A percentile compares a stretch with the other conserved stretches of the same genome.
Conservation (phyloP, 257 asterid genomes). For the Solanum chaucha region DNA sequence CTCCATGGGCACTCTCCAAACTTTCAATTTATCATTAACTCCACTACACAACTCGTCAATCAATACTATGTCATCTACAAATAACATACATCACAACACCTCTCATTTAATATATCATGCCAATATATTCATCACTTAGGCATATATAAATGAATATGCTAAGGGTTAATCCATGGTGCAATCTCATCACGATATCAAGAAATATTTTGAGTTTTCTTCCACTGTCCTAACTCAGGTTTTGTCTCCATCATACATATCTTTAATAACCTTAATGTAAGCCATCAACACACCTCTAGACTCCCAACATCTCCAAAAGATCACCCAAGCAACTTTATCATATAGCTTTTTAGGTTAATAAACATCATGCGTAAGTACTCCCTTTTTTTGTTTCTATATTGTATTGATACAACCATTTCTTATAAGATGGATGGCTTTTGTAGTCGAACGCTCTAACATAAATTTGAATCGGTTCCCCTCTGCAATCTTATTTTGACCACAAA, state of each 20-base stretch:
- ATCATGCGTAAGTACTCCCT: neutral
- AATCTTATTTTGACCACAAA: too few species aligned
- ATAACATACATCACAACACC: neutral
- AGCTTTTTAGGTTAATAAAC: neutral
- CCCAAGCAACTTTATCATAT: too few species aligned
- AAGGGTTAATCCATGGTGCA: neutral
- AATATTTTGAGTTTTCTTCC: neutral
- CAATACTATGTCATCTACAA: too few species aligned
- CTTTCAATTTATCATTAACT: neutral
- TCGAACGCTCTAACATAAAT: too few species aligned
- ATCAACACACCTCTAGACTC: neutral
- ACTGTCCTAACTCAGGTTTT: neutral
- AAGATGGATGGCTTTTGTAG: too few species aligned
- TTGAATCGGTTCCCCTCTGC: neutral
- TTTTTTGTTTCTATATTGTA: too few species aligned
- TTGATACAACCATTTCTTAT: too few species aligned
- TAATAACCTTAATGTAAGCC: neutral
- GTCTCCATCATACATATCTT: neutral
- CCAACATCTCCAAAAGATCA: neutral
- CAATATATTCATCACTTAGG: neutral
- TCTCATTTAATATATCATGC: too few species aligned
- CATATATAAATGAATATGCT: neutral
- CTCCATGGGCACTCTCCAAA: neutral
- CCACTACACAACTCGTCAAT: neutral
- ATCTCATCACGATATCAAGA: too few species aligned